Percentiles rank a stretch among this genome's conserved stretches.
phyloP scores from a whole-genome alignment of 2,329 filamentous ascomycete species.

The Graphilbum sp. region DNA sequence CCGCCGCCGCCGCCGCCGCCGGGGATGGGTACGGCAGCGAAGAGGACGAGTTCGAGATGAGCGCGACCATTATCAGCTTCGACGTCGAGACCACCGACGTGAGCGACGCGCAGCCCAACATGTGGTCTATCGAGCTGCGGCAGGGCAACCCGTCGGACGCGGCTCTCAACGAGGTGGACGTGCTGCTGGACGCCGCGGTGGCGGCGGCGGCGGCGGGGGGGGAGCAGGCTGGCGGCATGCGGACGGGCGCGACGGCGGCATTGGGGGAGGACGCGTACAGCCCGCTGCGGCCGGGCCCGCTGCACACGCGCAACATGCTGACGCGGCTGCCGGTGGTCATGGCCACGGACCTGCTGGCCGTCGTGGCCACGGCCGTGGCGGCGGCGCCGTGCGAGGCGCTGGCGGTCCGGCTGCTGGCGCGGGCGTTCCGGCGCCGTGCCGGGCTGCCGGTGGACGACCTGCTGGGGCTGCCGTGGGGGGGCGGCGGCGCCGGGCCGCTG shows the following conservation, averaged over 20 bases:
- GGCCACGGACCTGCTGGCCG: constrained; percentile 30
- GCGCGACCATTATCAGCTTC: constrained; percentile 42
- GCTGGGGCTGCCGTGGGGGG: constrained; percentile 16
- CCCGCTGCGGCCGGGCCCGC: neutral
- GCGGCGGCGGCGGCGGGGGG: neutral
- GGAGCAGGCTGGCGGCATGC: neutral
- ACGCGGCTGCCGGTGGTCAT: constrained; percentile 31
- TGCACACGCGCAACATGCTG: constrained; percentile 24
- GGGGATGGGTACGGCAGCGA: constrained; percentile 37
- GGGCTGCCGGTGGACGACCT: constrained; percentile 23
- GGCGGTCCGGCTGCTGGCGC: constrained; percentile 26
- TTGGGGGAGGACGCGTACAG: neutral
- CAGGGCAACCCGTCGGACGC: constrained; percentile 22
- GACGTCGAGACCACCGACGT: constrained; percentile 42
- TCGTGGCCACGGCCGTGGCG: constrained; percentile 24
- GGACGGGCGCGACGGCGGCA: neutral
- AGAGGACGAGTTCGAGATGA: constrained; percentile 33
- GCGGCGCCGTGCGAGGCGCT: constrained; percentile 30
- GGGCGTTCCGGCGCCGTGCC: constrained; percentile 21
- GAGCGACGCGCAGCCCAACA: constrained; percentile 30
- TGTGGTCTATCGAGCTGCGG: constrained; percentile 43
- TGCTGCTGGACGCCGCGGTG: neutral
- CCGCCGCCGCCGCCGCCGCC: constrained; percentile 21
- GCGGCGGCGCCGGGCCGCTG: constrained; percentile 8
- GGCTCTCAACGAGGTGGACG: neutral